Base-by-base conservation (phyloP, 2,329 filamentous ascomycete genomes). In the Stemphylium lycopersici region DNA sequence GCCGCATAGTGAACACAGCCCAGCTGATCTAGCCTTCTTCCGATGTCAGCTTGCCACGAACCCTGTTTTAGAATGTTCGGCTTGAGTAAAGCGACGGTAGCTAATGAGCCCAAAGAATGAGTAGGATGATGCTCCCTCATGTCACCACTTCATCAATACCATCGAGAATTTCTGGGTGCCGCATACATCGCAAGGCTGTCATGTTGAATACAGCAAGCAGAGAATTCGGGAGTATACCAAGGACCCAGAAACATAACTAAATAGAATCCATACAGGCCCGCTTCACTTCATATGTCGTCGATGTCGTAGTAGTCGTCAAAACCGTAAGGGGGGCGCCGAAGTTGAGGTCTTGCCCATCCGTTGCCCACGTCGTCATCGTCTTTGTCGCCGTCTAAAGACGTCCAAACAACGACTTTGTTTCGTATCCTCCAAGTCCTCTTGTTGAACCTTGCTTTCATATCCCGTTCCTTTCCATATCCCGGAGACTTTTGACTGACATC, bases 331-430 rank as follows among this genome's bases (percentile, higher is more conserved):
- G 56, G 54, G 16, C 45, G 54, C 6, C 56, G 54, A 13, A 59
- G 45, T 29, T 54, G 43, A 36, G 56, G 56, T 33, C 54, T 56
- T 8, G 56, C 56, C 56, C 56, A 59, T 36, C 56, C 56, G 15
- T 57, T 59, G 18, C 54, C 54, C 36, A 59, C 42, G 24, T 59
- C 56, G 37, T 59, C 56, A 15, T 59, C 56, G 22, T 53, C 49
- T 10, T 57, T 54, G 10, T 54, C 56, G 4, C 34, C 43, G 13
- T 59, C 56, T 8, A 56, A 22, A 8, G 56, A 51, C 1, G 54
- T 59, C 56, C 56, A 59, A 13, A 59, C 45, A n/a, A 59, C 45
- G n/a, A 59, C 39, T 15, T 59, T 59, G 39, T 59, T 59, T 40
- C 56, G 56, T 15, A 52, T 31, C 16, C 56, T 45, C 56, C 56